Evolutionary conservation across 257 asterid genomes (phyloP).

Genomic region (Gardenia jasminoides): DNA sequence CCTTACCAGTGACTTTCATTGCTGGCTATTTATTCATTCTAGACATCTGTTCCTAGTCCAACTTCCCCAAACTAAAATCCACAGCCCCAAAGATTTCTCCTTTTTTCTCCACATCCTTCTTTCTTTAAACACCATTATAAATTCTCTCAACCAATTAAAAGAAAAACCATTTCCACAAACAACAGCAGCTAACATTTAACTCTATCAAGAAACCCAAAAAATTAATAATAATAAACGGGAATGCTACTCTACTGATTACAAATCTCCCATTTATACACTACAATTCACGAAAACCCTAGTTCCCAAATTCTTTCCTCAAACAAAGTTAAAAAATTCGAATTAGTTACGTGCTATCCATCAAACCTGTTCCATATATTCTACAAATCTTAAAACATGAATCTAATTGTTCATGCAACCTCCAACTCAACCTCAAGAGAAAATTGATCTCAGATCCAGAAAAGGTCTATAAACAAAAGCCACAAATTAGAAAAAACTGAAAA

Average conservation of each 20-base stretch:
- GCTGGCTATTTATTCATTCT: neutral
- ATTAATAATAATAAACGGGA: no score
- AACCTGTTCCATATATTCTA: neutral
- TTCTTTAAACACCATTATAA: neutral
- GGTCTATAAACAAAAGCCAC: neutral
- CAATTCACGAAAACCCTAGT: conserved; percentile 16
- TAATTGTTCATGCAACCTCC: neutral
- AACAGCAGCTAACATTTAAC: no score
- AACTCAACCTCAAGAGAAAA: neutral
- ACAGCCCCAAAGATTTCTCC: neutral
- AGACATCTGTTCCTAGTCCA: neutral
- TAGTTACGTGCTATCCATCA: neutral
- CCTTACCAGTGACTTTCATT: neutral
- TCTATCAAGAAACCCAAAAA: neutral
- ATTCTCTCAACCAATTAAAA: neutral
- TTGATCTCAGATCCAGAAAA: conserved; percentile 10
- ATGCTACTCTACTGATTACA: neutral
- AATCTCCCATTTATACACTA: neutral
- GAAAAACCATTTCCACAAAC: neutral
- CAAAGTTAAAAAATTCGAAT: neutral
- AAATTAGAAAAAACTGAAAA: neutral
- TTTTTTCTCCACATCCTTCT: conserved; percentile 5
- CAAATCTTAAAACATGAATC: conserved; percentile 1
- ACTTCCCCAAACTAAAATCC: neutral
- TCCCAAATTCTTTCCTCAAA: neutral